Evolutionary conservation across 1,284 basidiomycete genomes (phyloP), one percentile per base, ranked within the genome.

Genomic region (Xerocomus nothofagi): DNA sequence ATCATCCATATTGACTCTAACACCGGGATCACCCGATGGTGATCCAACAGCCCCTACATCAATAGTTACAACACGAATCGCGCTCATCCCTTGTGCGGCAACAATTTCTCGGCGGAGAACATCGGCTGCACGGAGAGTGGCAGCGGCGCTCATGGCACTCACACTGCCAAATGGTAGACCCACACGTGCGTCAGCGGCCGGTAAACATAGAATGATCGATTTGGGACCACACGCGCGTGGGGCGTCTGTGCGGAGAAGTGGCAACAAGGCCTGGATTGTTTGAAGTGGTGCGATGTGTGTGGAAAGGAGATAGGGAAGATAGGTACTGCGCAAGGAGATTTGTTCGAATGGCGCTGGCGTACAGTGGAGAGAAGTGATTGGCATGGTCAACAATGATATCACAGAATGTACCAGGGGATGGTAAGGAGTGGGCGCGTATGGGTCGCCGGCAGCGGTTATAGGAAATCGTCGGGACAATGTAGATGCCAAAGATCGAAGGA

Each of bases 401-500:
- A 89, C 72, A 18, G 86, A 86, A 55, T 85, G 80, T 32, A 90
- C 76, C 65, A 85, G 81, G 8, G 84, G 80, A 54, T 82, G 78
- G 4, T 80, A 70, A 10, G 81, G 72, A 18, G 82, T 78, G 1
- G 82, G 73, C 17, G 77, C 80, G 61, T 84, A 88, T 2, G 90
- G 89, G 62, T 93, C 91, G 26, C 91, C 90, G 0, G 86, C 72
- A 14, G 81, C 69, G 33, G 79, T 83, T 56, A 90, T 77, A 3
- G 91, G 91, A 71, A 91, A 93, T 36, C 82, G 79, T 50, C 88
- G 81, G n/a, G 86, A 86, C 9, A 93, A 75, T 1, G 88, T 83
- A 0, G 89, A 86, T 6, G 82, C 76, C 36, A 93, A 71, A 3
- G 88, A 90, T 43, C 89, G 83, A 29, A 92, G 72, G 73, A 92